These are phyloP conservation scores for Neostapfia colusana DNA, from an alignment of 176 grass and related monocot genomes.

Conservation along the genomic window DNA sequence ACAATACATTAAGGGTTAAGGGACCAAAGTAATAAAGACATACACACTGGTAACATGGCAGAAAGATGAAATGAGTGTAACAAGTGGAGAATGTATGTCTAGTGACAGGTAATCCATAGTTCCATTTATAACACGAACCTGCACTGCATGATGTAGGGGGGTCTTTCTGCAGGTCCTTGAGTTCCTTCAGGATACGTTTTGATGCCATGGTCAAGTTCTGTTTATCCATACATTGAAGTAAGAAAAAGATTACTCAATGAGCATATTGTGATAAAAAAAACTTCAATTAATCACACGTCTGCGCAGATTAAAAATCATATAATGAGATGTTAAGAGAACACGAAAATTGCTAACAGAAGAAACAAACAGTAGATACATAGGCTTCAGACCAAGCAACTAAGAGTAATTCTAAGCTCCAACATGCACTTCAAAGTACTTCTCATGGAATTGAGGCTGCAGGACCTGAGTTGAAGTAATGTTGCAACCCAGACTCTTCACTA, in stretches of 20 bases:
- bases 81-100: background rate
- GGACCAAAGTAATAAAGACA: background rate
- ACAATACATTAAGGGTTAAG: background rate
- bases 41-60: background rate
- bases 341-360: background rate
- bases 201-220: constrained; percentile 51
- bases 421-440: background rate
- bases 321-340: background rate
- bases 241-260: background rate
- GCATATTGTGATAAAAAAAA: background rate
- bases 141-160: constrained; percentile 67
- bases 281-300: background rate
- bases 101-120: background rate
- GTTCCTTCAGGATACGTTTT: constrained; percentile 59
- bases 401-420: background rate
- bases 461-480: background rate
- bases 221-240: background rate
- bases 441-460: background rate
- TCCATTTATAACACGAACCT: constrained; percentile 28
- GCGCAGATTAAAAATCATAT: background rate
- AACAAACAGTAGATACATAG: background rate
- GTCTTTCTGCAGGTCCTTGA: constrained; percentile 67
- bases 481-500: background rate
- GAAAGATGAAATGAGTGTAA: background rate
- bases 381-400: background rate